These are phyloP conservation scores for Emmonsia crescens DNA, from an alignment of 2,329 filamentous ascomycete genomes.

Conservation along the genomic window DNA sequence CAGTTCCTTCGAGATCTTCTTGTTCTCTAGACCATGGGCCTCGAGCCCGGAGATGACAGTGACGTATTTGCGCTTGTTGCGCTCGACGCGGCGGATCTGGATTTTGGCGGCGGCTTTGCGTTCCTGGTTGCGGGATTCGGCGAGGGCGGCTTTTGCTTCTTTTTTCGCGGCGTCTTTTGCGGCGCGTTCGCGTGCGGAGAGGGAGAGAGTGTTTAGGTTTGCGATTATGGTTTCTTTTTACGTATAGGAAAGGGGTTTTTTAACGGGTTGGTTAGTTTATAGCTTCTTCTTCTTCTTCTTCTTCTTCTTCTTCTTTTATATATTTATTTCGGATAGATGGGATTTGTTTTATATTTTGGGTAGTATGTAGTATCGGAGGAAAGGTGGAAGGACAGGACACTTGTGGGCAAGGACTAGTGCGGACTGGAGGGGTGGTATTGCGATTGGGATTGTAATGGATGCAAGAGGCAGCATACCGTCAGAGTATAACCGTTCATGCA, in stretches of 20 bases:
- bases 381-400: no score
- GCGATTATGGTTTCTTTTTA: constrained; percentile 64
- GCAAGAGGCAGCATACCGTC: constrained; percentile 48
- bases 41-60: constrained; percentile 88
- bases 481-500: constrained; percentile 78
- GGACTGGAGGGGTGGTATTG: neutral
- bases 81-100: constrained; percentile 90
- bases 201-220: constrained; percentile 71
- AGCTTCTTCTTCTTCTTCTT: neutral
- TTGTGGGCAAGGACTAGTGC: no score
- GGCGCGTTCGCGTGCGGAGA: constrained; percentile 87
- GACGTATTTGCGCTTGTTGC: constrained; percentile 95
- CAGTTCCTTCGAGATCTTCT: constrained; percentile 92
- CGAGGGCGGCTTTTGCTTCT: constrained; percentile 81
- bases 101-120: constrained; percentile 73
- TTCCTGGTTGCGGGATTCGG: constrained; percentile 72
- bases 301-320: neutral
- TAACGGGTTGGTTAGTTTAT: constrained; percentile 4
- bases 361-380: no score
- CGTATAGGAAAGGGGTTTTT: neutral
- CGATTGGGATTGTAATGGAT: neutral
- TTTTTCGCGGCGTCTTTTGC: constrained; percentile 97
- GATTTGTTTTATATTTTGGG: neutral
- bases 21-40: constrained; percentile 80
- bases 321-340: neutral